A percentile compares a stretch with the other conserved stretches of the same genome.
Conservation (phyloP, 495 filamentous ascomycete genomes). For the Penicillium chermesinum region DNA sequence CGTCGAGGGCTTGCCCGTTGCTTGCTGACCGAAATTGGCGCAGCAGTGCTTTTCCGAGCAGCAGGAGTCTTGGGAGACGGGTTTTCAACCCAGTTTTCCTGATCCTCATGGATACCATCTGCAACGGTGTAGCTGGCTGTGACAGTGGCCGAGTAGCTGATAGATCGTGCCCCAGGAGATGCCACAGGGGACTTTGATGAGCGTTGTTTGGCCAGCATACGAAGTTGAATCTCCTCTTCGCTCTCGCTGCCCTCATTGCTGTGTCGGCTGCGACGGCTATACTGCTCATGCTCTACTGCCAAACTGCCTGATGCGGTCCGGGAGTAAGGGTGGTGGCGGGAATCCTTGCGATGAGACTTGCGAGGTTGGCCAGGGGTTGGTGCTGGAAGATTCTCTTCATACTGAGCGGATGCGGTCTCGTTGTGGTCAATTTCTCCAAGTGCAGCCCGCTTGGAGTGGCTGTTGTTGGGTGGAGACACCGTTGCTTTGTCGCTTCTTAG, state of each 20-base stretch:
- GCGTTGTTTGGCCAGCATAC: constrained; percentile 61
- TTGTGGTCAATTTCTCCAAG: constrained; percentile 89
- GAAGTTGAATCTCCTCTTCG: constrained; percentile 71
- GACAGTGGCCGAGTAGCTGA: constrained; percentile 45
- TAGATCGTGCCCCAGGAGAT: constrained; percentile 44
- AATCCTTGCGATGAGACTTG: constrained; percentile 68
- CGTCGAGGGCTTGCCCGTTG: constrained; percentile 63
- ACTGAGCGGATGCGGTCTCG: constrained; percentile 50
- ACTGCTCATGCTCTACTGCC: constrained; percentile 38
- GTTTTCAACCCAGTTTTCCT: constrained; percentile 43
- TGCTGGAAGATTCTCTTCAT: constrained; percentile 82
- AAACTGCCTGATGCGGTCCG: constrained; percentile 40
- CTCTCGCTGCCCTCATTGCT: constrained; percentile 56
- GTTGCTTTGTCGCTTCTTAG: constrained; percentile 48
- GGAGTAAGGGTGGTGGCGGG: constrained; percentile 50
- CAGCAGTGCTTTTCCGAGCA: constrained; percentile 57
- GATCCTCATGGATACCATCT: constrained; percentile 41
- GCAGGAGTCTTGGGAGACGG: constrained; percentile 60
- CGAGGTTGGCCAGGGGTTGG: constrained; percentile 94
- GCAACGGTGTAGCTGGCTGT: constrained; percentile 41
- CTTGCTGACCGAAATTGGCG: constrained; percentile 66
- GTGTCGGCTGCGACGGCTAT: constrained; percentile 30
- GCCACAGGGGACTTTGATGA: constrained; percentile 48
- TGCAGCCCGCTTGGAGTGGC: constrained; percentile 67
- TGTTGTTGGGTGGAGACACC: constrained; percentile 73